These are phyloP conservation scores for Coniella lustricola DNA, from an alignment of 2,329 filamentous ascomycete genomes.

Conservation along the genomic window DNA sequence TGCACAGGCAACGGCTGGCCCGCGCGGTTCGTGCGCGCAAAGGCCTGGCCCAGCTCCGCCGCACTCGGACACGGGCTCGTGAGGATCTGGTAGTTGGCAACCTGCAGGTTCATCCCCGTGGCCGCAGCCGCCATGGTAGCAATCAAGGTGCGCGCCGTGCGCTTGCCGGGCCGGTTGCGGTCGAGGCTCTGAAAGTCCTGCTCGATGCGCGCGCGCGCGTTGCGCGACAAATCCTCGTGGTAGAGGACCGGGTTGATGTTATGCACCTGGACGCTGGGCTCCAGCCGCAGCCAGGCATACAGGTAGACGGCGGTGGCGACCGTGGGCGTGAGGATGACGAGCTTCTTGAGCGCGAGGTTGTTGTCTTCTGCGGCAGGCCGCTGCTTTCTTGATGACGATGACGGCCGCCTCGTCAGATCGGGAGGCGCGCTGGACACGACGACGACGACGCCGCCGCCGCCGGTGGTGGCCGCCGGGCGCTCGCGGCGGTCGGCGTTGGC, in stretches of 20 bases:
- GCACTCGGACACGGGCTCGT: slow-evolving; percentile 2
- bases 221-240: slow-evolving; percentile 3
- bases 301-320: slow-evolving; percentile 5
- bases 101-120: slow-evolving; percentile 9
- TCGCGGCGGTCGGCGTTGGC: not conserved
- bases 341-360: slow-evolving; percentile 1
- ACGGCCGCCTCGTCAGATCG: too few relatives aligned
- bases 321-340: slow-evolving; percentile 9
- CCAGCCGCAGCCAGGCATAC: not conserved
- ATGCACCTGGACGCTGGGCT: not conserved
- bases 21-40: slow-evolving; percentile 2
- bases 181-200: slow-evolving; percentile 6
- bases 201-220: not conserved
- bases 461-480: not conserved
- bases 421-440: too few relatives aligned
- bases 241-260: not conserved
- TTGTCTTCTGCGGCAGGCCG: not conserved
- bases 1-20: slow-evolving; percentile 1
- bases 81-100: slow-evolving; percentile 9
- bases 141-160: not conserved
- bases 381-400: not conserved
- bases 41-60: slow-evolving; percentile 4
- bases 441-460: too few relatives aligned
- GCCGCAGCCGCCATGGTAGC: not conserved
- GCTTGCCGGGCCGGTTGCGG: not conserved